Base-by-base conservation (phyloP, 2,329 filamentous ascomycete species). In the Colletotrichum abscissum region DNA sequence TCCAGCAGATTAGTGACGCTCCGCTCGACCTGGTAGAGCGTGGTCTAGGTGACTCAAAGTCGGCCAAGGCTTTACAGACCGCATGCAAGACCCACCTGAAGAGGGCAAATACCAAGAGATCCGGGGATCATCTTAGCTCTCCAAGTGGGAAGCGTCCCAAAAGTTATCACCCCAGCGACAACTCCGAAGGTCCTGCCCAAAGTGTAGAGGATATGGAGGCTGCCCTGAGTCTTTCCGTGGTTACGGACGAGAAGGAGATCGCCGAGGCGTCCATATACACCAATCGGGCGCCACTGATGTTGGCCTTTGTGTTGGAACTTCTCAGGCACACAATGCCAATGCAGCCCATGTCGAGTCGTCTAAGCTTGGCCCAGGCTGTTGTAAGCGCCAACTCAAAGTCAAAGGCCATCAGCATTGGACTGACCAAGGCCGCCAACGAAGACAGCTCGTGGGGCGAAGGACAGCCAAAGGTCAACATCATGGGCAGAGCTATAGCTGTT, bases 321-420 rank as follows among this genome's bases (percentile, higher is more conserved):
- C 80, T 97, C 59, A 92, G 93, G 58, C 92, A 93, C 79, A 97
- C 94, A 0, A 96, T 95, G 92, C 93, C 95, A 0, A 92, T 94
- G 76, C 95, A 98, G 80, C 95, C 95, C 3, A 86, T 92, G 3
- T 97, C 94, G n/a, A 96, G 94, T 79, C 88, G 94, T 59, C 84
- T 97, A 24, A 97, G 94, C 79, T 85, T 98, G 24, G 94, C 92
- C 0, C 95, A 97, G 81, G 94, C 94, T 0, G 92, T 97, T 1
- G 93, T 97, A 19, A 95, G 94, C 79, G 91, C 91, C 33, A 97
- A 96, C 79, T 95, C 93, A 73, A 89, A 92, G 75, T 91, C 90
- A 46, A 95, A 95, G 82, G 95, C 95, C 11, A 87, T 92, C 33
- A 93, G 89, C 75, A 83, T 97, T 35, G 95, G 95, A 0, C 85